A percentile compares a stretch with the other conserved stretches of the same genome.
phyloP scores from a whole-genome alignment of 371 early-diverging fungal genomes.

The Mortierella polycephala region DNA sequence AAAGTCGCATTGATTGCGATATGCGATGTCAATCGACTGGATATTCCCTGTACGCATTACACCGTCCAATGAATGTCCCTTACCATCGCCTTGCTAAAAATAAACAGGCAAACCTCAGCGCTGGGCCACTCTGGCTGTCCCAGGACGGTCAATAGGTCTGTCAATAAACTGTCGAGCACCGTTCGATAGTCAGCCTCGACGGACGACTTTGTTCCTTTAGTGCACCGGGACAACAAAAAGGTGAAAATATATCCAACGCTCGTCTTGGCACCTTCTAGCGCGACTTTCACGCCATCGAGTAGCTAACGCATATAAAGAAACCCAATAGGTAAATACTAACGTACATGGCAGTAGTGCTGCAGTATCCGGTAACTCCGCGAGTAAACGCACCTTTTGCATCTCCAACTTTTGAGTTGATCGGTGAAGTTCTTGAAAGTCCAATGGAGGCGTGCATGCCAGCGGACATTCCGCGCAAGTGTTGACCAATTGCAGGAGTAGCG shows the following conservation, averaged over 20 bases:
- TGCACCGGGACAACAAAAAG: conserved; percentile 72
- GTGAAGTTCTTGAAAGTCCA: conserved; percentile 56
- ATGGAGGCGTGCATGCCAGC: conserved; percentile 36
- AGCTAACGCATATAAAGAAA: conserved; percentile 31
- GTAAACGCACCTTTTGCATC: conserved; percentile 41
- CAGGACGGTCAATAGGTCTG: conserved; percentile 78
- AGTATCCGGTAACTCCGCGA: background rate
- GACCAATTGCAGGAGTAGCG: conserved; percentile 83
- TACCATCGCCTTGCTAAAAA: conserved; percentile 76
- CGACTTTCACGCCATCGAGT: conserved; percentile 44
- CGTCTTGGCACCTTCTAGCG: conserved; percentile 67
- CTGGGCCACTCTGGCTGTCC: conserved; percentile 94
- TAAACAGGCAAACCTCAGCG: conserved; percentile 75
- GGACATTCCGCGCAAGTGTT: conserved; percentile 70
- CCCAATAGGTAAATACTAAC: background rate
- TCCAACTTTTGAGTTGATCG: conserved; percentile 47
- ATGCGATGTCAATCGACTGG: background rate
- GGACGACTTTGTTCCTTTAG: conserved; percentile 60
- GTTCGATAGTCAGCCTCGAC: conserved; percentile 81
- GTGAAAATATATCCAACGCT: conserved; percentile 72
- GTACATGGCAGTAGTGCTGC: background rate
- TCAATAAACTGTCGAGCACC: conserved; percentile 74
- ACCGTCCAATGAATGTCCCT: background rate
- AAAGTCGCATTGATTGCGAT: background rate
- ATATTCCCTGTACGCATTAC: background rate